Evolutionary conservation across 208 protist genomes (phyloP), one percentile per base, ranked within the genome.

Genomic region (Wallacemonas sp.): DNA sequence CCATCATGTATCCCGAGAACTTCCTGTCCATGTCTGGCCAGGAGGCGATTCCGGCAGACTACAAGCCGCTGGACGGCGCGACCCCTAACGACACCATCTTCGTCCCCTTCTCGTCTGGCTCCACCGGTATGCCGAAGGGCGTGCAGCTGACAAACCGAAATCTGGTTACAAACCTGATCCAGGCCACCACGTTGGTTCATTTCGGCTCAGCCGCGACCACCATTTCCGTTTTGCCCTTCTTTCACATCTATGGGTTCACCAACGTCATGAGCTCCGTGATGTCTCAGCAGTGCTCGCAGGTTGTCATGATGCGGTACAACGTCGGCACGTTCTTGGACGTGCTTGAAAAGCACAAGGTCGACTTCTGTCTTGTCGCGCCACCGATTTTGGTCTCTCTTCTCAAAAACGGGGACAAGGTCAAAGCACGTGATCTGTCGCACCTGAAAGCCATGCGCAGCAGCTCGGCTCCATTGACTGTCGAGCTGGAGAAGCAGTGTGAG

Each of bases 231-330:
- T 49, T 97, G 4, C 92, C 88, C n/a, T 75, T 85, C 11, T 97
- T 85, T 46, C 92, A 97, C 76, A 91, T 95, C 54, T 94, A 88
- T 66, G 90, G 83, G 17, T 73, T 95, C 52, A 80, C 88, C 4
- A 32, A 77, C 14, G 65, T 72, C 34, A n/a, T 92, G 33, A 68
- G 63, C 41, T 33, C 38, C 30, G 32, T 67, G 19, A 60, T 95
- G 23, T 41, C 55, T 26, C 14, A 23, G 12, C 68, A 68, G 2
- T 46, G 29, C 6, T 76, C 36, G 33, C 64, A 83, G 24, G 68
- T 95, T 4, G 49, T 70, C 3, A 47, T 94, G 48, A 58, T 65
- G 19, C 71, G 68, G 33, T 97, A 87, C 72, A 56, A 78, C 4
- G 62, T 73, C 4, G 54, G 47, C 1, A 57, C 12, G 11, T 92